Evolutionary conservation across 2,329 filamentous ascomycete species (phyloP).

Genomic region (Aspergillus sp.): DNA sequence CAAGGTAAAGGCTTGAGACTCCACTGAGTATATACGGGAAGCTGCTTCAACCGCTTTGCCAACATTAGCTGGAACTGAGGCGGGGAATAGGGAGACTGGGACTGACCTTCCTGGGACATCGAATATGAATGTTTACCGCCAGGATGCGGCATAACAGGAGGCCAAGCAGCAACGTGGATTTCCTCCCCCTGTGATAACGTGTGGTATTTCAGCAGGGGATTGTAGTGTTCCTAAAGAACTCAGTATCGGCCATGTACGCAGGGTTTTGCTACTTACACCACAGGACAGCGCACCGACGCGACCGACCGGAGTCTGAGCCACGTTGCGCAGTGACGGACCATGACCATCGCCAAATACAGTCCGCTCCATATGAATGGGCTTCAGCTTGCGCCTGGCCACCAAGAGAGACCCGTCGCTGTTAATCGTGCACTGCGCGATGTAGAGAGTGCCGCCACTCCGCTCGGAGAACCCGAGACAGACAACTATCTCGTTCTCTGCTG

Average conservation of each 20-base stretch:
- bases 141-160: not conserved
- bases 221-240: not conserved
- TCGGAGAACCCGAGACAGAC: not conserved
- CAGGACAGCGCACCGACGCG: not conserved
- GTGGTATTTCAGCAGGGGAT: not conserved
- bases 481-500: not conserved
- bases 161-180: not conserved
- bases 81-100: not conserved
- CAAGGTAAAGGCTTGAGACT: constrained; percentile 56
- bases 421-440: not conserved
- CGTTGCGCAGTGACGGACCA: not conserved
- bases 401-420: not conserved
- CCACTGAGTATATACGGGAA: constrained; percentile 56
- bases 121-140: not conserved
- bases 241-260: no score
- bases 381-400: not conserved
- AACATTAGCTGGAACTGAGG: not conserved
- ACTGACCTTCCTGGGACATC: not conserved
- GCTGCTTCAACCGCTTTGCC: not conserved
- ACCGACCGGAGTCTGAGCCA: not conserved
- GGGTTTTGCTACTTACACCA: no score
- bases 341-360: not conserved
- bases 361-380: not conserved
- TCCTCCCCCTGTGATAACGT: not conserved
- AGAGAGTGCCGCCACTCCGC: not conserved